These are phyloP conservation scores for Moesziomyces parantarcticus DNA, from an alignment of 1,284 basidiomycete species.

Conservation along the genomic window DNA sequence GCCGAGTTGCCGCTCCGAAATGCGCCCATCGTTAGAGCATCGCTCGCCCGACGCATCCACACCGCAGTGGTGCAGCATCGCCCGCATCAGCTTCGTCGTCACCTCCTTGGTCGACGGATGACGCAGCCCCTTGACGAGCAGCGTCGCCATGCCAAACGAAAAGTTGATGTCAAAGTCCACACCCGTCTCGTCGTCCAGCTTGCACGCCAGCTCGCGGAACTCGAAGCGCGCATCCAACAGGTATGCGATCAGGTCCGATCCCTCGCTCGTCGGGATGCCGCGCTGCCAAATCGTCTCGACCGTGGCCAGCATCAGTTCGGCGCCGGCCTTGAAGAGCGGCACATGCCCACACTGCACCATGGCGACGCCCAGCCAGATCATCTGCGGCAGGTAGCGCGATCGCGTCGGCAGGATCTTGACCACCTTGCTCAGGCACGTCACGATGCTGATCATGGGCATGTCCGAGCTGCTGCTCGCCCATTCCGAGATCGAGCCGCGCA, in stretches of 20 bases:
- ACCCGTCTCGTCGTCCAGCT: slow-evolving; percentile 61
- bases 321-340: slow-evolving; percentile 61
- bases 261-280: slow-evolving; percentile 41
- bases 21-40: slow-evolving; percentile 40
- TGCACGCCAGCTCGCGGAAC: slow-evolving; percentile 58
- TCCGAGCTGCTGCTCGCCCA: slow-evolving; percentile 59
- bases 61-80: slow-evolving; percentile 52
- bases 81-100: slow-evolving; percentile 56
- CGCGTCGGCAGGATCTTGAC: slow-evolving; percentile 59
- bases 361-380: slow-evolving; percentile 64
- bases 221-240: slow-evolving; percentile 59
- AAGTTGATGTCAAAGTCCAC: slow-evolving; percentile 66
- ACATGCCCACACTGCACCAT: slow-evolving; percentile 62
- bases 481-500: slow-evolving; percentile 61
- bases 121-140: slow-evolving; percentile 61
- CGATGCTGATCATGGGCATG: slow-evolving; percentile 65
- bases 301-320: slow-evolving; percentile 56
- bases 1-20: slow-evolving; percentile 54
- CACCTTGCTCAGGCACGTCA: slow-evolving; percentile 62
- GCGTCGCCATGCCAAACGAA: slow-evolving; percentile 59
- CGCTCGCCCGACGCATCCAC: slow-evolving; percentile 42
- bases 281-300: slow-evolving; percentile 53
- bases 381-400: slow-evolving; percentile 62
- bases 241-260: slow-evolving; percentile 50
- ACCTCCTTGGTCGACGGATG: slow-evolving; percentile 57